A percentile compares a stretch with the other conserved stretches of the same genome.
These are phyloP conservation scores for Bromus sterilis DNA, from an alignment of 176 grass and related monocot species.

Conservation along the genomic window DNA sequence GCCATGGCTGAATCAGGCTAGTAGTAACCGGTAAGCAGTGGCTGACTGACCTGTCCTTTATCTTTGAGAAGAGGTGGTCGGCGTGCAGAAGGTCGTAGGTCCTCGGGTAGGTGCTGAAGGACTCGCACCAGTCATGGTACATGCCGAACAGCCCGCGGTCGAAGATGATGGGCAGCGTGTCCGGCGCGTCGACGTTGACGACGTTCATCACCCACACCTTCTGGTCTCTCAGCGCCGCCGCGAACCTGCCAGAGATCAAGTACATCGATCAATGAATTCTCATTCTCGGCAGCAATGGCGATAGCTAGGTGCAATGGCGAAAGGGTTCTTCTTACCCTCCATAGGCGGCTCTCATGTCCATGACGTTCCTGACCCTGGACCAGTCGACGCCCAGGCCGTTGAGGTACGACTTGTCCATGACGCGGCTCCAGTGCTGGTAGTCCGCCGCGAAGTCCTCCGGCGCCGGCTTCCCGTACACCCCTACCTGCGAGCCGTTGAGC, in stretches of 20 bases:
- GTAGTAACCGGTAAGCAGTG: neutral
- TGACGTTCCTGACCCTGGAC: conserved; percentile 87
- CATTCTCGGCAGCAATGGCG: neutral
- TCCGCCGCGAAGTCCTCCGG: conserved; percentile 67
- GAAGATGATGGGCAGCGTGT: conserved; percentile 91
- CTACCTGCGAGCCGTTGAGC: conserved; percentile 50
- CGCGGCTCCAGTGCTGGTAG: conserved; percentile 58
- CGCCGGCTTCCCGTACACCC: conserved; percentile 70
- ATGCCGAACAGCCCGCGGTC: conserved; percentile 88
- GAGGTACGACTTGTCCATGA: conserved; percentile 70
- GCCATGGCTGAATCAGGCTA: neutral
- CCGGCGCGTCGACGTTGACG: conserved; percentile 66
- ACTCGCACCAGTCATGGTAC: conserved; percentile 99
- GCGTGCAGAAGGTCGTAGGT: conserved; percentile 93
- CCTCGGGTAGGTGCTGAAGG: conserved; percentile 96
- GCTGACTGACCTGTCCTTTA: conserved; percentile 64
- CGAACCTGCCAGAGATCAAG: conserved; percentile 38
- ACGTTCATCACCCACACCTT: conserved; percentile 98
- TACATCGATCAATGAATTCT: neutral
- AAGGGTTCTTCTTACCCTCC: conserved; percentile 55
- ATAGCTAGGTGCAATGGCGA: neutral
- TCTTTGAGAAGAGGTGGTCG: conserved; percentile 76
- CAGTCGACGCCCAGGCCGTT: conserved; percentile 75
- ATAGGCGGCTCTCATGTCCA: conserved; percentile 96
- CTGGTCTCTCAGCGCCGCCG: conserved; percentile 58